phyloP scores from a whole-genome alignment of 1,139 yeast species.

The Lodderomyces oxycetoniae region DNA sequence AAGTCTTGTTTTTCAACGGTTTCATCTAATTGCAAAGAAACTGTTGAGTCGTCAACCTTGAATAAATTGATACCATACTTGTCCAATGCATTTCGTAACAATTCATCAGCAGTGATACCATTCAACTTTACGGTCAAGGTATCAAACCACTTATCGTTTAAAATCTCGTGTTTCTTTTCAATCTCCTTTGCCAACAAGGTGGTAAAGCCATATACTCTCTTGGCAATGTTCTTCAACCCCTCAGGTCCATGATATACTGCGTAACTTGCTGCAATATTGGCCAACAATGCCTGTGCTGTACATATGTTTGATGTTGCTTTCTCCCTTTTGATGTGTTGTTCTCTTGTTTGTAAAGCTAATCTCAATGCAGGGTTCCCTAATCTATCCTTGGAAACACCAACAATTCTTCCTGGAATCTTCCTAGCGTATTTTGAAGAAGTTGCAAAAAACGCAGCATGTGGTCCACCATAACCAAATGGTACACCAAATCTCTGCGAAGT shows the following conservation, averaged over 20 bases:
- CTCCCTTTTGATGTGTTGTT: constrained; percentile 95
- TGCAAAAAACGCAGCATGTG: constrained; percentile 97
- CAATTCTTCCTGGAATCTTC: constrained; percentile 94
- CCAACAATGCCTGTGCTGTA: constrained; percentile 94
- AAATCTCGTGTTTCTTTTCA: constrained; percentile 41
- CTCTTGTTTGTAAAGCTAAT: constrained; percentile 94
- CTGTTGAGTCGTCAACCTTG: constrained; percentile 56
- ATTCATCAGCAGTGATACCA: constrained; percentile 48
- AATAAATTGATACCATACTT: constrained; percentile 70
- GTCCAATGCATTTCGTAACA: constrained; percentile 55
- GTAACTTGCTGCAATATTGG: constrained; percentile 92
- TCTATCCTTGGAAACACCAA: constrained; percentile 90
- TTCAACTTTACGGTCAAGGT: constrained; percentile 68
- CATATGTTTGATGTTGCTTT: constrained; percentile 97
- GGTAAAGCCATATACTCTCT: constrained; percentile 73
- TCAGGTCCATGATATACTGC: constrained; percentile 95
- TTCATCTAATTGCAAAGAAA: constrained; percentile 82
- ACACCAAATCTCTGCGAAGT: constrained; percentile 95
- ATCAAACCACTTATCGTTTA: constrained; percentile 74
- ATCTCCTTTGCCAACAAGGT: constrained; percentile 63
- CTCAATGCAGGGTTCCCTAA: constrained; percentile 84
- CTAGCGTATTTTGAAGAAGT: constrained; percentile 74
- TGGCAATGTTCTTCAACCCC: constrained; percentile 79
- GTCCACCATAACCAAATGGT: constrained; percentile 97
- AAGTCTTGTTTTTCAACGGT: constrained; percentile 68